Percentiles rank a stretch among this genome's conserved stretches.
Evolutionary conservation across 192 early-diverging fungal species (phyloP).

Genomic region (Entophlyctis helioformis): DNA sequence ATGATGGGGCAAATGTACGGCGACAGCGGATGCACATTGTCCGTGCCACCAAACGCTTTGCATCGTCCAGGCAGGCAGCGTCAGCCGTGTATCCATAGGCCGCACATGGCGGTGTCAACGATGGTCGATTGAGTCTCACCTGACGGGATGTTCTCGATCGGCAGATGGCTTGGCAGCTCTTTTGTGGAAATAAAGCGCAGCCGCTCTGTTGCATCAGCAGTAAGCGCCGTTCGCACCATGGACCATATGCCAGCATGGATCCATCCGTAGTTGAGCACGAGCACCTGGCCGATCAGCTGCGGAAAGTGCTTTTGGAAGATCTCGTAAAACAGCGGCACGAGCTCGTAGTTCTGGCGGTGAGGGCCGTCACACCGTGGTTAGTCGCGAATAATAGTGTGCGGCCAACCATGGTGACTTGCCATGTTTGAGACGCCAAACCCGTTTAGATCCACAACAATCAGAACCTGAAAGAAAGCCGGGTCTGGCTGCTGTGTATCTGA

Average conservation of each 20-base stretch:
- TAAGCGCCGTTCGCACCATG: conserved; percentile 22
- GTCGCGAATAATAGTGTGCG: neutral
- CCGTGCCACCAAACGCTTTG: too few species aligned
- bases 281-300: conserved; percentile 28
- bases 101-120: too few species aligned
- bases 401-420: neutral
- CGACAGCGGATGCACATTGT: too few species aligned
- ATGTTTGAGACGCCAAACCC: conserved; percentile 28
- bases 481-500: too few species aligned
- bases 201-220: conserved; percentile 25
- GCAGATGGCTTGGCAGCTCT: too few species aligned
- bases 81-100: too few species aligned
- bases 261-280: conserved; percentile 47
- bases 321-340: conserved; percentile 29
- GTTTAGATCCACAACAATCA: conserved; percentile 31
- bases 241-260: conserved; percentile 40
- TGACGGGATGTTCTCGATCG: too few species aligned
- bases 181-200: conserved; percentile 23
- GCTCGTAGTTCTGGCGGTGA: conserved; percentile 20
- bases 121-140: too few species aligned
- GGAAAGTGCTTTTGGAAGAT: conserved; percentile 31
- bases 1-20: too few species aligned
- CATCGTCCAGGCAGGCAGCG: too few species aligned
- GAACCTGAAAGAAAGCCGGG: conserved; percentile 8
- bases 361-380: neutral